phyloP scores from a whole-genome alignment of 768 basidiomycete species.

The Lactarius quietus region DNA sequence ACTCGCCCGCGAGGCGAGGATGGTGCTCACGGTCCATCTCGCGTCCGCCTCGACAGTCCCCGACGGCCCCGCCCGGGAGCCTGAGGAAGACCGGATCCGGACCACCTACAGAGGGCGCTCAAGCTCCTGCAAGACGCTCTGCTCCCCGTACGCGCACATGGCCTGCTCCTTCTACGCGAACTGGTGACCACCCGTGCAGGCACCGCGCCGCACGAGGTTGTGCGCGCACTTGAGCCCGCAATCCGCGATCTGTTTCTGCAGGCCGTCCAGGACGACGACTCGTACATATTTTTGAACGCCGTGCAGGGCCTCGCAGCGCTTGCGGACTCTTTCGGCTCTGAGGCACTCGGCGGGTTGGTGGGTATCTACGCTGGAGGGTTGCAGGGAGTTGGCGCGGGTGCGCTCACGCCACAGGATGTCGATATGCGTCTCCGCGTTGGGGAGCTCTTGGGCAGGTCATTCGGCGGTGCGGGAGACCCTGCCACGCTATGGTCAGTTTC shows the following conservation, averaged over 20 bases:
- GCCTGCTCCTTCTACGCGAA: constrained; percentile 75
- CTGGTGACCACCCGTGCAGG: constrained; percentile 50
- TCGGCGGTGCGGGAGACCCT: constrained; percentile 67
- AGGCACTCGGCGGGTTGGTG: constrained; percentile 66
- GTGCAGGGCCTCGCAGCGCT: constrained; percentile 87
- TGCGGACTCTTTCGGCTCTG: constrained; percentile 72
- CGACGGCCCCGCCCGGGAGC: constrained; percentile 39
- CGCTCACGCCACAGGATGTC: constrained; percentile 56
- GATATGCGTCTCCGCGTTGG: constrained; percentile 75
- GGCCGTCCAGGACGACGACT: constrained; percentile 85
- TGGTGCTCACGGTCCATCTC: constrained; percentile 79
- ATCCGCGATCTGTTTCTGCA: constrained; percentile 87
- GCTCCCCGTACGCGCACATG: constrained; percentile 91
- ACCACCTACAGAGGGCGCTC: constrained; percentile 78
- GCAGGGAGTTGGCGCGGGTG: constrained; percentile 46
- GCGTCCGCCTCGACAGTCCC: constrained; percentile 51
- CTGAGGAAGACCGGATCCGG: constrained; percentile 37
- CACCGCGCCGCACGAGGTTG: constrained; percentile 33
- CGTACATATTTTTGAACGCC: constrained; percentile 92
- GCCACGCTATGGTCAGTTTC: constrained; percentile 56
- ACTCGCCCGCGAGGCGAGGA: constrained; percentile 71
- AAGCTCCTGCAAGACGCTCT: constrained; percentile 88
- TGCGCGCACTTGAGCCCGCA: constrained; percentile 69
- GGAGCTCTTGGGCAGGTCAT: constrained; percentile 83
- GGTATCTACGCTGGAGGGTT: constrained; percentile 57